Conservation (phyloP, 1,139 yeast genomes). For the Saccharomyces hybrid region DNA sequence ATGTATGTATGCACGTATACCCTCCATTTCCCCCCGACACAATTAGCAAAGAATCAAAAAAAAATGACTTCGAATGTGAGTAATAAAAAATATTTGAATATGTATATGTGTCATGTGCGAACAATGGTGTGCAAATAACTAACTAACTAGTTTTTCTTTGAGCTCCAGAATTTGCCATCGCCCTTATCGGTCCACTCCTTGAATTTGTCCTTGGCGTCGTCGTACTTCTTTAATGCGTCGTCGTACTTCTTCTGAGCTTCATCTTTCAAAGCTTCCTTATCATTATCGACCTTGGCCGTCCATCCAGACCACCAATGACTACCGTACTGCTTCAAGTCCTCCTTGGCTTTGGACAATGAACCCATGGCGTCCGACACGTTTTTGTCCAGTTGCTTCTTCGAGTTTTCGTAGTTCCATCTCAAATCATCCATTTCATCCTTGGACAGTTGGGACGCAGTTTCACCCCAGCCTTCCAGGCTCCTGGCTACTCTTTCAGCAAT, state of each 20-base stretch:
- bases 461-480: constrained; percentile 41
- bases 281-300: not conserved
- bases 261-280: constrained; percentile 10
- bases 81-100: not conserved
- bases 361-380: constrained; percentile 12
- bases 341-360: not conserved
- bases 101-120: constrained; percentile 17
- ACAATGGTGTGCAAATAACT: not conserved
- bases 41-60: not conserved
- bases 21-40: not conserved
- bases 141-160: not conserved
- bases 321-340: not conserved
- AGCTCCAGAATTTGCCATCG: constrained; percentile 25
- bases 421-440: constrained; percentile 35
- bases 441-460: constrained; percentile 36
- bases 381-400: constrained; percentile 15
- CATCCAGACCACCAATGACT: not conserved
- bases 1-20: not conserved
- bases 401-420: constrained; percentile 10
- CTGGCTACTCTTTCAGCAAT: constrained; percentile 31
- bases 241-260: constrained; percentile 30
- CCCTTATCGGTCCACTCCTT: constrained; percentile 24
- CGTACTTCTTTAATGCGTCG: constrained; percentile 29
- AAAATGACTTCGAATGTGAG: not conserved
- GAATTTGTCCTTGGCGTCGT: constrained; percentile 24